A percentile compares a stretch with the other conserved stretches of the same genome.
Evolutionary conservation across 371 early-diverging fungal species (phyloP).

Genomic region (Actinomucor elegans): DNA sequence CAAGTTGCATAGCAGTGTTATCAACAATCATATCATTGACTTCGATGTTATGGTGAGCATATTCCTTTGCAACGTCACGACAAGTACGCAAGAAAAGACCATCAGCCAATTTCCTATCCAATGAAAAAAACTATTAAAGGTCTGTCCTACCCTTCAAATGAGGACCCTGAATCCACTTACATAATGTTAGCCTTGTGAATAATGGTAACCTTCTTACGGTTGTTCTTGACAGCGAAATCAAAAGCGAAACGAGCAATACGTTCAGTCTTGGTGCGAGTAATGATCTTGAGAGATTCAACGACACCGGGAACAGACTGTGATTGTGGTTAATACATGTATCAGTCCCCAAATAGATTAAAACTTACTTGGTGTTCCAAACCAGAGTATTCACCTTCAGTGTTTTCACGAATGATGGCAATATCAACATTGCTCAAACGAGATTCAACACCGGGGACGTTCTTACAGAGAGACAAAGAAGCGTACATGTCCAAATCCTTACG

Average conservation of each 20-base stretch:
- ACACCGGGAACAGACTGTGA: conserved; percentile 88
- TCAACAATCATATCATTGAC: conserved; percentile 98
- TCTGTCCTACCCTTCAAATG: neutral
- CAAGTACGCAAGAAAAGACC: conserved; percentile 95
- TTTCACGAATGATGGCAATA: conserved; percentile 97
- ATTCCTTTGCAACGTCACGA: conserved; percentile 90
- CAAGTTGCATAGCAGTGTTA: conserved; percentile 98
- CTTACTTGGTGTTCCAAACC: conserved; percentile 90
- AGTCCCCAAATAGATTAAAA: too few relatives aligned
- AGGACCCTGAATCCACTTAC: conserved; percentile 43
- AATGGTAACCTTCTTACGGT: conserved; percentile 96
- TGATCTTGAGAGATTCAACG: conserved; percentile 96
- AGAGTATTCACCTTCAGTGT: conserved; percentile 98
- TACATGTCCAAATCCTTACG: conserved; percentile 97
- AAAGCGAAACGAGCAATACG: conserved; percentile 97
- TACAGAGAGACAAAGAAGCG: conserved; percentile 86
- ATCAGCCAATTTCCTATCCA: conserved; percentile 88
- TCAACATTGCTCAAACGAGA: conserved; percentile 90
- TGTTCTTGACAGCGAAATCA: conserved; percentile 94
- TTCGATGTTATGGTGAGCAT: conserved; percentile 81
- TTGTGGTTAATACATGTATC: neutral
- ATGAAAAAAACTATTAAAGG: neutral
- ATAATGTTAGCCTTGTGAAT: conserved; percentile 99
- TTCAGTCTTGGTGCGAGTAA: conserved; percentile 92
- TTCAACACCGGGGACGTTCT: conserved; percentile 79